Evolutionary conservation across 768 basidiomycete genomes (phyloP), one percentile per base, ranked within the genome.

Genomic region (Infundibulicybe gibba): DNA sequence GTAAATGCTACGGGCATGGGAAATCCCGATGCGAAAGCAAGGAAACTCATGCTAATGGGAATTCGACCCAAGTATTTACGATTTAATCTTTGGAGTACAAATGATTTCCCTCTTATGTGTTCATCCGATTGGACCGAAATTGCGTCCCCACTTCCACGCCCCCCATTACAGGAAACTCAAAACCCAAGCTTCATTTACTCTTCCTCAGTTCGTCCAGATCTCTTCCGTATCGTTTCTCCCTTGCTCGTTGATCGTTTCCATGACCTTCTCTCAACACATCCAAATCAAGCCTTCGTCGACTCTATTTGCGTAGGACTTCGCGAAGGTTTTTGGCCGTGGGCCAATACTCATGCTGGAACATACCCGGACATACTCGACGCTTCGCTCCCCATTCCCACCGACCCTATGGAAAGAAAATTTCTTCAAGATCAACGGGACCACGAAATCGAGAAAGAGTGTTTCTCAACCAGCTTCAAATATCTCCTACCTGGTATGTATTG

Each of bases 241-340:
- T 53, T 66, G 47, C 51, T 60, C 17, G 53, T 59, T 5, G 49
- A 58, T 25, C 34, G 34, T 0, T 51, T 67, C 31, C 48, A 60
- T 33, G 9, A 17, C 3, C 47, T 57, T 33, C 52, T 64, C 11
- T 13, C 14, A 3, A 2, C n/a, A n/a, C n/a, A n/a, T n/a, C n/a
- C n/a, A n/a, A n/a, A n/a, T n/a, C n/a, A n/a, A n/a, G n/a, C n/a
- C n/a, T n/a, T n/a, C n/a, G n/a, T n/a, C n/a, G n/a, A n/a, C n/a
- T n/a, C n/a, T n/a, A n/a, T n/a, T n/a, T 46, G 48, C 8, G 1
- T 13, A 0, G 57, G 58, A n/a, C 46, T 67, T 0, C 16, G 55
- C 1, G 49, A 63, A 10, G 63, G 65, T 0, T 66, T 67, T 44
- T 67, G 63, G 66, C 66, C 66, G 3, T 63, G 43, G n/a, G n/a